Percentiles rank a stretch among this genome's conserved stretches.
Evolutionary conservation across 257 asterid species (phyloP).

Genomic region (Cinchona pubescens): DNA sequence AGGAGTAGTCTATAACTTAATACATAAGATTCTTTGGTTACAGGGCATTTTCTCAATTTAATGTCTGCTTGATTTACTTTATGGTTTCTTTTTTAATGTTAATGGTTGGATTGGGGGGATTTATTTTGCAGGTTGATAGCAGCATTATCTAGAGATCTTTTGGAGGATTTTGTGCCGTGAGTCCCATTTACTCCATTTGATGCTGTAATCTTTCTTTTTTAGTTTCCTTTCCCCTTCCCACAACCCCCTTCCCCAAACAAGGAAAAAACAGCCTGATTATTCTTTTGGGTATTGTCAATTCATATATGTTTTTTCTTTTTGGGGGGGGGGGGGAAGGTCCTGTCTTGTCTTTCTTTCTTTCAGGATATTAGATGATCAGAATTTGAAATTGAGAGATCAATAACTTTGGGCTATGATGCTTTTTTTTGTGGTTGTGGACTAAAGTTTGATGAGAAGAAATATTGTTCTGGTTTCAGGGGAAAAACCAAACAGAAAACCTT

Average conservation of each 20-base stretch:
- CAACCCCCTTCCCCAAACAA: too few relatives aligned
- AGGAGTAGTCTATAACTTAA: too few relatives aligned
- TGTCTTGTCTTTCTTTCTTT: background rate
- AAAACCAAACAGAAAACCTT: too few relatives aligned
- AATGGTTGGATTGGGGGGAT: background rate
- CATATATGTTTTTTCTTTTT: too few relatives aligned
- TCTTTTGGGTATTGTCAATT: too few relatives aligned
- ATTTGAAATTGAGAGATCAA: background rate
- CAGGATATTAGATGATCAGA: background rate
- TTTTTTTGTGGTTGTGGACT: background rate
- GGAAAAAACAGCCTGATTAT: background rate
- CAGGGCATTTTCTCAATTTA: background rate
- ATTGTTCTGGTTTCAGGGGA: background rate
- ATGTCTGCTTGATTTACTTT: slow-evolving; percentile 3
- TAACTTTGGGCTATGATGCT: background rate
- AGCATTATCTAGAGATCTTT: slow-evolving; percentile 82
- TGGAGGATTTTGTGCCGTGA: slow-evolving; percentile 78
- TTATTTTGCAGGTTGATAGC: slow-evolving; percentile 66
- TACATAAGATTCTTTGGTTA: background rate
- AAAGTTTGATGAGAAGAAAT: background rate
- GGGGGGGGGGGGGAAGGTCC: too few relatives aligned
- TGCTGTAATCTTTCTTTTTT: background rate
- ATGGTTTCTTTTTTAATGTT: slow-evolving; percentile 10
- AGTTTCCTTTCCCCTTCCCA: background rate
- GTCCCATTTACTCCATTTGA: slow-evolving; percentile 33